phyloP scores from a whole-genome alignment of 129 eudicot genomes.

The Flaveria robusta region DNA sequence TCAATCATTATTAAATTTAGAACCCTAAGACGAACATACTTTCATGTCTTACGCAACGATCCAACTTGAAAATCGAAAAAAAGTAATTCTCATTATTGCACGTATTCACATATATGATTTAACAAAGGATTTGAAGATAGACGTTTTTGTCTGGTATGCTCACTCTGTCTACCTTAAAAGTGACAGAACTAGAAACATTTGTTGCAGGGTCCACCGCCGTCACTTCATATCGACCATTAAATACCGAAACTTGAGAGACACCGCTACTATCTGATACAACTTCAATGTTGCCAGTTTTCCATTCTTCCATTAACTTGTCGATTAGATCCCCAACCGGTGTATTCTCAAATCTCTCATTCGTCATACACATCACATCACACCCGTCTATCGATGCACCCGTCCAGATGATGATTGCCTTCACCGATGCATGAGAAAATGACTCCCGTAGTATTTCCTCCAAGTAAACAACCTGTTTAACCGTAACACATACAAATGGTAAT shows the following conservation, averaged over 20 bases:
- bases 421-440: slow-evolving; percentile 58
- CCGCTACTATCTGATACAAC: slow-evolving; percentile 55
- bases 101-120: background rate
- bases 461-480: slow-evolving; percentile 40
- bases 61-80: background rate
- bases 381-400: slow-evolving; percentile 48
- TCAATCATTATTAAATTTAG: background rate
- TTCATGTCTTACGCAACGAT: too few relatives aligned
- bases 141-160: slow-evolving; percentile 24
- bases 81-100: background rate
- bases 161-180: slow-evolving; percentile 33
- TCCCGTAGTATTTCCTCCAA: slow-evolving; percentile 64
- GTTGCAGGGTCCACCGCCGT: slow-evolving; percentile 30
- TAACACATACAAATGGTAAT: too few relatives aligned
- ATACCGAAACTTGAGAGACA: slow-evolving; percentile 41
- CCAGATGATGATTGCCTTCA: slow-evolving; percentile 70
- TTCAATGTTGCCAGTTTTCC: slow-evolving; percentile 24
- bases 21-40: too few relatives aligned
- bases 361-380: slow-evolving; percentile 57
- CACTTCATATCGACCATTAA: slow-evolving; percentile 62
- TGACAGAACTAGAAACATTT: slow-evolving; percentile 32
- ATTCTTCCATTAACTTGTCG: slow-evolving; percentile 46
- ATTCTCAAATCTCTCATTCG: slow-evolving; percentile 55
- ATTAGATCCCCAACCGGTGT: slow-evolving; percentile 63
- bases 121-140: slow-evolving; percentile 33